phyloP scores from a whole-genome alignment of 257 asterid species.

The Salvia splendens region DNA sequence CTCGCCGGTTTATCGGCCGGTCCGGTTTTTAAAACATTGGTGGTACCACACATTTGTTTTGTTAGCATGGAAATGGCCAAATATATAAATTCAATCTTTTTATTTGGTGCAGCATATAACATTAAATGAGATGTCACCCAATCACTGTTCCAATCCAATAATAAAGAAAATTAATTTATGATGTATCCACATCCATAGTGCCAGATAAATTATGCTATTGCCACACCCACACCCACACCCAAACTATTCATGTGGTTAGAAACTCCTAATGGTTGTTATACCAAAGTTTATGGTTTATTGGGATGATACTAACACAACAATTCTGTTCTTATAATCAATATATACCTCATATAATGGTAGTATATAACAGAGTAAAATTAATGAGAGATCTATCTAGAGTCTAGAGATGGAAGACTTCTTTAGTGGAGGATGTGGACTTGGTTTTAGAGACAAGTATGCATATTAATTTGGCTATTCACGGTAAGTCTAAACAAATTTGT shows the following conservation, averaged over 20 bases:
- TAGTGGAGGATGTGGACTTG: too few relatives aligned
- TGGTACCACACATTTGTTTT: slow-evolving; percentile 22
- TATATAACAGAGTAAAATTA: too few relatives aligned
- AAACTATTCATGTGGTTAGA: background rate
- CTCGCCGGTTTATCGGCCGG: too few relatives aligned
- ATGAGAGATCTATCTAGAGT: too few relatives aligned
- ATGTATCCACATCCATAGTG: background rate
- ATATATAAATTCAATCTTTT: slow-evolving; percentile 11
- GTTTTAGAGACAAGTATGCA: too few relatives aligned
- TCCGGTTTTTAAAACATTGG: too few relatives aligned
- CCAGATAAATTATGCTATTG: background rate
- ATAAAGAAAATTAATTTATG: background rate
- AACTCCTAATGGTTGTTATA: background rate
- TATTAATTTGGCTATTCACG: too few relatives aligned
- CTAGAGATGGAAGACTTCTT: too few relatives aligned
- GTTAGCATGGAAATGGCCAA: slow-evolving; percentile 8
- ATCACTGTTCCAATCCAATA: background rate
- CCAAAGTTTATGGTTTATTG: too few relatives aligned
- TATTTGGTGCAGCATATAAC: background rate
- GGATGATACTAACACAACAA: background rate
- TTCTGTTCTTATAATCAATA: too few relatives aligned
- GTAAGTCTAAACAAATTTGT: too few relatives aligned
- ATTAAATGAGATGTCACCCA: slow-evolving; percentile 29
- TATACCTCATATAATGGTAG: too few relatives aligned
- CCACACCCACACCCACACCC: background rate